These are phyloP conservation scores for Coffea canephora DNA, from an alignment of 257 asterid species.

Conservation along the genomic window DNA sequence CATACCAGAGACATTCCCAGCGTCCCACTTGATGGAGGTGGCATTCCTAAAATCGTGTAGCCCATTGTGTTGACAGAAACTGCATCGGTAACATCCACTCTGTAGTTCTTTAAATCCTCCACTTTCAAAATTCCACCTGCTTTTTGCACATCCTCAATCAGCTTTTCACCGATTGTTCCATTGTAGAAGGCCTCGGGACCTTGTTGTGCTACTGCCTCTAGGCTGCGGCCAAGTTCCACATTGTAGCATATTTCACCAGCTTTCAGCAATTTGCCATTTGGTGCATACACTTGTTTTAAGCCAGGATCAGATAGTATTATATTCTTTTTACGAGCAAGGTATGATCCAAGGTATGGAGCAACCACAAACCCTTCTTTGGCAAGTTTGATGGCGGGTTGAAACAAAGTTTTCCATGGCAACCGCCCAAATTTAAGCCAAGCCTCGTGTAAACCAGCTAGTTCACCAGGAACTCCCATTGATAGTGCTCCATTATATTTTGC, in stretches of 20 bases:
- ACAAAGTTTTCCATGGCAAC: conserved; percentile 69
- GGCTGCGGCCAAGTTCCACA: conserved; percentile 66
- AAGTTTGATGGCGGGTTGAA: conserved; percentile 67
- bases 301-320: conserved; percentile 62
- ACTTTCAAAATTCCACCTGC: conserved; percentile 56
- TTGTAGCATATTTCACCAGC: conserved; percentile 77
- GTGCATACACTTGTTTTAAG: conserved; percentile 60
- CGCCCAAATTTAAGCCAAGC: conserved; percentile 77
- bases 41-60: conserved; percentile 78
- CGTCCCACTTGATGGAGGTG: conserved; percentile 93
- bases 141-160: conserved; percentile 58
- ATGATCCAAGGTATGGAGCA: conserved; percentile 50
- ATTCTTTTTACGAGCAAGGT: conserved; percentile 26
- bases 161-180: conserved; percentile 64
- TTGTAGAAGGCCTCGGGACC: conserved; percentile 73
- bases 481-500: conserved; percentile 60
- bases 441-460: conserved; percentile 78
- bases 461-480: conserved; percentile 90
- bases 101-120: conserved; percentile 73
- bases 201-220: conserved; percentile 63
- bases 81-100: conserved; percentile 51
- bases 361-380: conserved; percentile 81
- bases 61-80: conserved; percentile 64
- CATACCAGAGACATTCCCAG: conserved; percentile 80
- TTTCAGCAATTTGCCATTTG: conserved; percentile 58